Conservation (phyloP, 345 rosid genomes). For the Hirschfeldia incana region DNA sequence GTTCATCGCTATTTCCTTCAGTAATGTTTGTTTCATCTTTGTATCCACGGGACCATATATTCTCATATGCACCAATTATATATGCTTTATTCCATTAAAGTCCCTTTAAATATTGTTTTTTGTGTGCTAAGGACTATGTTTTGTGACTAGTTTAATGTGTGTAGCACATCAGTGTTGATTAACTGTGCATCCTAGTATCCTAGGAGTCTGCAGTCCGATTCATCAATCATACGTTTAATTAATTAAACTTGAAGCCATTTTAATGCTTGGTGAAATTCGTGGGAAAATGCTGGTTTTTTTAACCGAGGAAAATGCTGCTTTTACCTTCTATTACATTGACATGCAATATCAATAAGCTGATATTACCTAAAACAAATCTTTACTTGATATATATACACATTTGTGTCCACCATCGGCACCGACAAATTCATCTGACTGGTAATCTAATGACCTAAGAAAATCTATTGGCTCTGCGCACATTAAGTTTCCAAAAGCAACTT, state of each 20-base stretch:
- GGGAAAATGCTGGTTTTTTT: neutral
- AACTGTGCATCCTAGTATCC: constrained; percentile 8
- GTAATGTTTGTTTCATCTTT: constrained; percentile 16
- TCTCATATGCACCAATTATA: constrained; percentile 9
- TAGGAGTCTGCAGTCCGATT: constrained; percentile 20
- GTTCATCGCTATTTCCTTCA: neutral
- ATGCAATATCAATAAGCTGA: neutral
- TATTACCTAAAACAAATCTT: neutral
- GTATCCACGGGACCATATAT: constrained; percentile 14
- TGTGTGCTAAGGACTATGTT: neutral
- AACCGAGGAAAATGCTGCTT: neutral
- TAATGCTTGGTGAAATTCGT: neutral
- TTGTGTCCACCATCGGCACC: neutral
- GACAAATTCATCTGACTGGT: neutral
- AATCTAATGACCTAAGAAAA: neutral
- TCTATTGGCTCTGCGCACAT: neutral
- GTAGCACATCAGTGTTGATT: constrained; percentile 6
- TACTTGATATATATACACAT: neutral
- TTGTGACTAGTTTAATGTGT: constrained; percentile 13
- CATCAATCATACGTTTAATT: constrained; percentile 12
- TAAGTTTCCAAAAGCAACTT: neutral
- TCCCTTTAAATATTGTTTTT: neutral
- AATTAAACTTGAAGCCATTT: neutral
- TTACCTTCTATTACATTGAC: neutral
- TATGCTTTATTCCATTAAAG: constrained; percentile 29